Percentiles rank a stretch among this genome's conserved stretches.
phyloP scores from a whole-genome alignment of 768 basidiomycete species.

The Leccinum barrowsii region DNA sequence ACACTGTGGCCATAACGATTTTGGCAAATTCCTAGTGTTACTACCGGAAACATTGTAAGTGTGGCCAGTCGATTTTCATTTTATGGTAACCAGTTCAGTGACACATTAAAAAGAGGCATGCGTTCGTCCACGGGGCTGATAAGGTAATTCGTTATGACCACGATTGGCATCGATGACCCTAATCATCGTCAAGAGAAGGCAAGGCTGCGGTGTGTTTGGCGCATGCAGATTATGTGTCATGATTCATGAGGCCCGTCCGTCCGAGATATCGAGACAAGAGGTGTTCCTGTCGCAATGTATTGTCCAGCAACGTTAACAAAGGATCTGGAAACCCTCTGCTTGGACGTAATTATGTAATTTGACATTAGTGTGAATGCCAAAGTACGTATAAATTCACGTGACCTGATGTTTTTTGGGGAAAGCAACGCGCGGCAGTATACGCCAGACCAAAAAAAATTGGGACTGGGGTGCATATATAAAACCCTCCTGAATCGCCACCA shows the following conservation, averaged over 20 bases:
- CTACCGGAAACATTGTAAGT: background rate
- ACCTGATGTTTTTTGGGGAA: conserved; percentile 29
- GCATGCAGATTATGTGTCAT: conserved; percentile 13
- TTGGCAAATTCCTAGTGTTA: background rate
- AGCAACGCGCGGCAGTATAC: conserved; percentile 14
- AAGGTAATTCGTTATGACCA: conserved; percentile 14
- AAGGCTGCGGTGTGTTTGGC: conserved; percentile 9
- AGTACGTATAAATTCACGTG: conserved; percentile 28
- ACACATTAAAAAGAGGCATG: conserved; percentile 11
- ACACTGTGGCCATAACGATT: background rate
- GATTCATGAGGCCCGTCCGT: conserved; percentile 4
- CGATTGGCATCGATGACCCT: conserved; percentile 29
- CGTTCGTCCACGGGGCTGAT: conserved; percentile 18
- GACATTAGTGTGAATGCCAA: background rate
- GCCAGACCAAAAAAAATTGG: conserved; percentile 29
- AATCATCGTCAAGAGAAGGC: conserved; percentile 1
- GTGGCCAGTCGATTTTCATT: background rate
- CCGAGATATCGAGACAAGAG: background rate
- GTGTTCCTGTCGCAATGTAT: background rate
- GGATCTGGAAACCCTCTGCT: background rate
- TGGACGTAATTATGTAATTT: background rate
- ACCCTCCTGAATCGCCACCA: conserved; percentile 1
- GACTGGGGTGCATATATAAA: conserved; percentile 30
- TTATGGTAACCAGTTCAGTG: background rate
- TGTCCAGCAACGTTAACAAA: background rate